Evolutionary conservation across 2,329 filamentous ascomycete genomes (phyloP).

Genomic region (Cladosporium phlei): DNA sequence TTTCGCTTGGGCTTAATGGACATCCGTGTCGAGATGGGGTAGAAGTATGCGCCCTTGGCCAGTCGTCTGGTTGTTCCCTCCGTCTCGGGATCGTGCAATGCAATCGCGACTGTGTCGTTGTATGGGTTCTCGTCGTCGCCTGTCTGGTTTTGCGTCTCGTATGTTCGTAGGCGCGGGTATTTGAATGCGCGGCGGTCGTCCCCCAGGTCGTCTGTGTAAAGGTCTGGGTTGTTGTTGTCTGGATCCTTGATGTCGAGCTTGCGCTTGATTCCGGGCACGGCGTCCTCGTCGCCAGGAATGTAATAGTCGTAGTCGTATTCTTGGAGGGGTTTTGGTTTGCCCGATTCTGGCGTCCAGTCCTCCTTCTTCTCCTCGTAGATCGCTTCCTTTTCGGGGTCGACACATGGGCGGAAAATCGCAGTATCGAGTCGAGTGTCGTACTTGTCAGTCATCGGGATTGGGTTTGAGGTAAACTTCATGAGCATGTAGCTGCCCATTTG

Average conservation of each 20-base stretch:
- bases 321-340: conserved; percentile 47
- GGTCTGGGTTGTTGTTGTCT: conserved; percentile 48
- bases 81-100: conserved; percentile 50
- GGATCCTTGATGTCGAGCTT: conserved; percentile 53
- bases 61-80: conserved; percentile 35
- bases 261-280: conserved; percentile 49
- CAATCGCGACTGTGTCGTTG: conserved; percentile 52
- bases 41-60: conserved; percentile 57
- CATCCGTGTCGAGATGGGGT: conserved; percentile 55
- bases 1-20: conserved; percentile 44
- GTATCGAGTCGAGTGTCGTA: conserved; percentile 59
- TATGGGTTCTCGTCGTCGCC: conserved; percentile 50
- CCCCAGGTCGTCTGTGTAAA: conserved; percentile 43
- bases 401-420: conserved; percentile 51
- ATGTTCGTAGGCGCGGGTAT: conserved; percentile 55
- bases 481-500: conserved; percentile 56
- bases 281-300: conserved; percentile 47
- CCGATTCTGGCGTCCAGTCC: conserved; percentile 46
- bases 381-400: conserved; percentile 43
- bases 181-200: conserved; percentile 43
- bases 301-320: conserved; percentile 58
- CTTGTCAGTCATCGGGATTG: conserved; percentile 43
- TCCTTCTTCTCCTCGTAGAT: conserved; percentile 46
- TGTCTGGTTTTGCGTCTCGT: conserved; percentile 53
- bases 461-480: conserved; percentile 59